Conservation (phyloP, 371 early-diverging fungal species). For the Mucor irregularis region DNA sequence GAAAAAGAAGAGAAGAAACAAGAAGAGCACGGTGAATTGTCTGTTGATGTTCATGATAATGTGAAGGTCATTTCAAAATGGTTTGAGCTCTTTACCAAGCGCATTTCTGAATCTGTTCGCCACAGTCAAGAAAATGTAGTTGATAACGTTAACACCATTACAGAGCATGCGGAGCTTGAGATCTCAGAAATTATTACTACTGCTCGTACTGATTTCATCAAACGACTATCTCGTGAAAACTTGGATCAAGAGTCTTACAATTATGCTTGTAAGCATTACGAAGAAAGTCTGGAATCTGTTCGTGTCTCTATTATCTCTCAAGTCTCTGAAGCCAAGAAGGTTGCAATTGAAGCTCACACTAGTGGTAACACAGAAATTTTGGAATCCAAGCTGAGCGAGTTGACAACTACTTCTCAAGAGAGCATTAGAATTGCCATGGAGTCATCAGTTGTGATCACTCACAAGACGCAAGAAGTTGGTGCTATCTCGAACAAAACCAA, state of each 20-base stretch:
- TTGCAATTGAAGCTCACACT: constrained; percentile 26
- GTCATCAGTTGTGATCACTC: constrained; percentile 19
- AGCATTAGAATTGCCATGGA: constrained; percentile 30
- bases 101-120: constrained; percentile 11
- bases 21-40: constrained; percentile 3
- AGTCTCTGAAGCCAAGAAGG: constrained; percentile 29
- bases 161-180: constrained; percentile 30
- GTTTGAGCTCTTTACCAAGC: constrained; percentile 28
- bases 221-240: constrained; percentile 22
- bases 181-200: constrained; percentile 21
- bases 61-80: constrained; percentile 23
- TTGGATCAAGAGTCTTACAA: constrained; percentile 27
- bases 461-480: constrained; percentile 9
- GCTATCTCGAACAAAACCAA: background rate
- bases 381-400: constrained; percentile 13
- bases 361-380: constrained; percentile 17
- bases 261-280: constrained; percentile 34
- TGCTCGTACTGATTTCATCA: constrained; percentile 29
- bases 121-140: constrained; percentile 6
- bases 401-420: constrained; percentile 10
- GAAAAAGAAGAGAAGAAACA: constrained; percentile 16
- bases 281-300: constrained; percentile 25
- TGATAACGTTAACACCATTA: constrained; percentile 4
- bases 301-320: constrained; percentile 19
- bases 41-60: constrained; percentile 28